A percentile compares a stretch with the other conserved stretches of the same genome.
phyloP scores from a whole-genome alignment of 2,329 filamentous ascomycete species.

The Exophiala bonariae region DNA sequence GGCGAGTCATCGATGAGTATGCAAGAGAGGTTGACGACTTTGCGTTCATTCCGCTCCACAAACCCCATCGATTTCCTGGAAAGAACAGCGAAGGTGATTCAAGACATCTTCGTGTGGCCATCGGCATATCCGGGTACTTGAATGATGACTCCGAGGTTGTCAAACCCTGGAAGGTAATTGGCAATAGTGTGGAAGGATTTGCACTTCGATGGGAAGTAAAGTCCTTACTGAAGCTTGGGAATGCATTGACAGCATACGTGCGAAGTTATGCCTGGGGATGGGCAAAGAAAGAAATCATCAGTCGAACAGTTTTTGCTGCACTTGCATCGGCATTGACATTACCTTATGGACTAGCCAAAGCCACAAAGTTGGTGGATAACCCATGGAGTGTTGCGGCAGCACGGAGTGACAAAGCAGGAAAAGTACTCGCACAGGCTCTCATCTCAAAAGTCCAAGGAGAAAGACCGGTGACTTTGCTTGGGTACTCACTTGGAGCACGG shows the following conservation, averaged over 20 bases:
- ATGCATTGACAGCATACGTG: constrained; percentile 68
- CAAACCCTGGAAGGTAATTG: constrained; percentile 69
- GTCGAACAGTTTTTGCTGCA: constrained; percentile 62
- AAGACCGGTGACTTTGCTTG: constrained; percentile 69
- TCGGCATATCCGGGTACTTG: constrained; percentile 76
- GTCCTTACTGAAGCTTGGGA: constrained; percentile 68
- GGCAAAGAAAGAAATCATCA: constrained; percentile 71
- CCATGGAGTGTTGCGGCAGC: constrained; percentile 70
- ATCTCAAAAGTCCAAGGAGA: constrained; percentile 74
- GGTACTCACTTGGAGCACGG: constrained; percentile 71
- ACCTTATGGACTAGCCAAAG: constrained; percentile 60
- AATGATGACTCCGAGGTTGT: constrained; percentile 63
- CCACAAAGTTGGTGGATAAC: constrained; percentile 67
- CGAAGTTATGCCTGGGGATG: constrained; percentile 68
- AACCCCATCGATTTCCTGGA: neutral
- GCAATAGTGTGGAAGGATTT: constrained; percentile 66
- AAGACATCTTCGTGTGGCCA: constrained; percentile 67
- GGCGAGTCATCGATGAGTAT: constrained; percentile 76
- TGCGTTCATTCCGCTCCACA: constrained; percentile 65
- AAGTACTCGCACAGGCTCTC: constrained; percentile 70
- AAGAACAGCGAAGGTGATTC: constrained; percentile 30
- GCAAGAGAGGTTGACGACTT: constrained; percentile 77
- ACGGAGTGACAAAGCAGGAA: constrained; percentile 70
- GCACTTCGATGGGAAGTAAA: constrained; percentile 74
- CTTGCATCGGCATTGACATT: constrained; percentile 50